phyloP scores from a whole-genome alignment of 495 filamentous ascomycete species.

The Trichoderma parareesei region DNA sequence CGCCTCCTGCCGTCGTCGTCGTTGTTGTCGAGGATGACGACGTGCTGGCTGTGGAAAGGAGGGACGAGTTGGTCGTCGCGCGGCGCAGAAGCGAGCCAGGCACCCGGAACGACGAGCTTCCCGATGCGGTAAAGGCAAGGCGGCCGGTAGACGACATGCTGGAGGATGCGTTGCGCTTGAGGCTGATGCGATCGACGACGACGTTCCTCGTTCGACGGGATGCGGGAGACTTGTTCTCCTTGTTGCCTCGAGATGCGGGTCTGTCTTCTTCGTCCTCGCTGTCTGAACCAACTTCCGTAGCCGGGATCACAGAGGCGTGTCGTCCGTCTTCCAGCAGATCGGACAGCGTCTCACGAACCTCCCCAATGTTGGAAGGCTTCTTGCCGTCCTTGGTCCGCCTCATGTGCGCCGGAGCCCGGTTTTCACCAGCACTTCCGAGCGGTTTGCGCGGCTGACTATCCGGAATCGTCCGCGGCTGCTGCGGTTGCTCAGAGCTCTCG shows the following conservation, averaged over 20 bases:
- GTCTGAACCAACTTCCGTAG: conserved; percentile 35
- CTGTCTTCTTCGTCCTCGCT: conserved; percentile 33
- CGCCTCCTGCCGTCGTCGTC: conserved; percentile 29
- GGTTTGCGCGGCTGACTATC: conserved; percentile 35
- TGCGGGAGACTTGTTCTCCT: conserved; percentile 35
- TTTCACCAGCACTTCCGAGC: conserved; percentile 35
- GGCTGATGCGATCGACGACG: conserved; percentile 73
- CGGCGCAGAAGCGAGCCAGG: conserved; percentile 66
- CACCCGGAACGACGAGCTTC: conserved; percentile 52
- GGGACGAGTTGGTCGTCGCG: conserved; percentile 56
- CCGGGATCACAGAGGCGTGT: conserved; percentile 33
- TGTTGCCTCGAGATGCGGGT: conserved; percentile 24
- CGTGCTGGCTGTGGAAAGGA: conserved; percentile 24
- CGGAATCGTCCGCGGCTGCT: conserved; percentile 32
- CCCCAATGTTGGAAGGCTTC: conserved; percentile 60
- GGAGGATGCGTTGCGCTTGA: conserved; percentile 54
- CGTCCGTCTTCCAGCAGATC: conserved; percentile 67
- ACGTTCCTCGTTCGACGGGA: conserved; percentile 43
- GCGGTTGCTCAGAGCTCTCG: conserved; percentile 35
- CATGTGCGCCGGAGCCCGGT: conserved; percentile 48
- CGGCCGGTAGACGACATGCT: conserved; percentile 38
- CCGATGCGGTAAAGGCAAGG: conserved; percentile 49
- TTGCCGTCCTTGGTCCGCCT: conserved; percentile 54
- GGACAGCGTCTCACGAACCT: conserved; percentile 72
- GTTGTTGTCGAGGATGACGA: conserved; percentile 22